A percentile compares a stretch with the other conserved stretches of the same genome.
These are phyloP conservation scores for Cokeromyces recurvatus DNA, from an alignment of 371 early-diverging fungal genomes.

Conservation along the genomic window DNA sequence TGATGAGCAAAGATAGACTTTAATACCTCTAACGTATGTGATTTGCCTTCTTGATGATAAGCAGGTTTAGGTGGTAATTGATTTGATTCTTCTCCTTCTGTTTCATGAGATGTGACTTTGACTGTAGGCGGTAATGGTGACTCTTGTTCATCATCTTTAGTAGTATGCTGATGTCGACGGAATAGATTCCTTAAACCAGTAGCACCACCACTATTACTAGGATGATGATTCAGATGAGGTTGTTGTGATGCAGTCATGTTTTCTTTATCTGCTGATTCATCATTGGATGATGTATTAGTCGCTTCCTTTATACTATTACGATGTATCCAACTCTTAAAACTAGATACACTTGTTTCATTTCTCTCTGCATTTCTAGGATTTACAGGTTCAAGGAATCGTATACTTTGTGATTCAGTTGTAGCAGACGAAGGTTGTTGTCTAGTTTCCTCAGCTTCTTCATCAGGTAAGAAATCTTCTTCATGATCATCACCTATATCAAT, in stretches of 20 bases:
- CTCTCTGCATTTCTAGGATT: conserved; percentile 33
- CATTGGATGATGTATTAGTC: not conserved
- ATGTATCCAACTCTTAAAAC: conserved; percentile 29
- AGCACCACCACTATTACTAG: conserved; percentile 2
- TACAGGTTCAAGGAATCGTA: conserved; percentile 46
- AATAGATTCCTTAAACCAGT: conserved; percentile 28
- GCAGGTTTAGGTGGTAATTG: not conserved
- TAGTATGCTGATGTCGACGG: conserved; percentile 20
- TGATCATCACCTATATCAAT: conserved; percentile 19
- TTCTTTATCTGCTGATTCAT: too few species aligned
- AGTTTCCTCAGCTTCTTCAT: conserved; percentile 24
- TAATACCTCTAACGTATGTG: not conserved
- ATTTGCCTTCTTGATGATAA: not conserved
- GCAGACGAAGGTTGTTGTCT: not conserved
- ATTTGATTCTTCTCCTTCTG: too few species aligned
- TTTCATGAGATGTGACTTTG: not conserved
- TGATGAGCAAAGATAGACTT: conserved; percentile 3
- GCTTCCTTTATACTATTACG: conserved; percentile 10
- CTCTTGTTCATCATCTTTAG: not conserved
- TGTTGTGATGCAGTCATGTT: not conserved
- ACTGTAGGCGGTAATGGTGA: conserved; percentile 1
- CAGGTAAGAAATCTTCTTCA: conserved; percentile 47
- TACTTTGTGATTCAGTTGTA: conserved; percentile 28
- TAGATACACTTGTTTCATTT: conserved; percentile 37
- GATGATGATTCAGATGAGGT: too few species aligned